Percentiles rank a stretch among this genome's conserved stretches.
Evolutionary conservation across 225 moss, liverwort and hornwort genomes (phyloP).

Genomic region (Sphagnum contortum): DNA sequence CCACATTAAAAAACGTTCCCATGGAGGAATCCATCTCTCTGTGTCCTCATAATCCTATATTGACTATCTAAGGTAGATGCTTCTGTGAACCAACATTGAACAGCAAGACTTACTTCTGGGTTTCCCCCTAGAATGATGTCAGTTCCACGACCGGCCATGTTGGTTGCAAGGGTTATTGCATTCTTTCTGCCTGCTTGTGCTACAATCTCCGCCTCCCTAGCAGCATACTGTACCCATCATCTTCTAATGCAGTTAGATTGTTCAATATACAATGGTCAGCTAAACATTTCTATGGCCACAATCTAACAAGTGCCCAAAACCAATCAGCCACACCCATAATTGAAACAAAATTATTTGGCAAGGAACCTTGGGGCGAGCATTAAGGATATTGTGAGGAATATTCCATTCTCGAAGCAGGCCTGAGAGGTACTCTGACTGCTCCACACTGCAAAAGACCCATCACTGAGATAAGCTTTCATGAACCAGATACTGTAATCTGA

Average conservation of each 20-base stretch:
- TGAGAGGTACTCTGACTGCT: constrained; percentile 93
- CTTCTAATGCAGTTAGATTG: background rate
- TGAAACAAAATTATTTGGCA: background rate
- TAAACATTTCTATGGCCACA: background rate
- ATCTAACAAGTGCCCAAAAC: no score
- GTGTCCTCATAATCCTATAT: no score
- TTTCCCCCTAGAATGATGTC: constrained; percentile 97
- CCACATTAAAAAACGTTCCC: no score
- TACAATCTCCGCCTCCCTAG: constrained; percentile 97
- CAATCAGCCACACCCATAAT: no score
- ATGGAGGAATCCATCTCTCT: no score
- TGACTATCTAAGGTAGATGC: no score
- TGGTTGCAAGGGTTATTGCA: constrained; percentile 94
- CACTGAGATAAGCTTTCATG: no score
- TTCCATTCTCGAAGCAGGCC: constrained; percentile 78
- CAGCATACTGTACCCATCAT: constrained; percentile 46
- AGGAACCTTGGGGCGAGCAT: constrained; percentile 76
- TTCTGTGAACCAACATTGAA: no score
- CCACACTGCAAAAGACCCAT: constrained; percentile 42
- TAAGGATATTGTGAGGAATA: constrained; percentile 95
- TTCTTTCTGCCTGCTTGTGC: constrained; percentile 94
- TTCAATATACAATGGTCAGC: background rate
- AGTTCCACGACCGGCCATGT: constrained; percentile 98
- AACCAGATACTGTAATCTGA: background rate
- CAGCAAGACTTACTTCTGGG: constrained; percentile 39